phyloP scores from a whole-genome alignment of 1,139 yeast genomes.

The Suhomyces yuchorum region DNA sequence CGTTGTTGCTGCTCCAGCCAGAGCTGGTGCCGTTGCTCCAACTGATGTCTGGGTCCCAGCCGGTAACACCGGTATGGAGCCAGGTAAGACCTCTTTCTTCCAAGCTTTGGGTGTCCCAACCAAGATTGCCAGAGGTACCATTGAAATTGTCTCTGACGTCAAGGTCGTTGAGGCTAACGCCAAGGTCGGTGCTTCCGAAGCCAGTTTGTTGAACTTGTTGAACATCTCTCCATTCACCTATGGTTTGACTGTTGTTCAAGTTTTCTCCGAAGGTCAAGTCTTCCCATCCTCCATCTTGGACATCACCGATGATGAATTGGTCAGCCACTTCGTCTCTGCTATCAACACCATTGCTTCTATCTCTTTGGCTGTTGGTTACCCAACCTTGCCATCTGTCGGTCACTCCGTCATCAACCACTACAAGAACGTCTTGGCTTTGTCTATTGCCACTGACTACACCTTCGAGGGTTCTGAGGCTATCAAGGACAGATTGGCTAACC shows the following conservation, averaged over 20 bases:
- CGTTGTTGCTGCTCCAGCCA: conserved; percentile 99
- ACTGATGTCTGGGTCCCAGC: conserved; percentile 97
- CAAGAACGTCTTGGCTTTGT: conserved; percentile 98
- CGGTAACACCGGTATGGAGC: conserved; percentile 99
- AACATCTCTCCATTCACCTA: conserved; percentile 99
- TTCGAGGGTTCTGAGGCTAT: conserved; percentile 98
- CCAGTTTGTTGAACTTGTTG: conserved; percentile 97
- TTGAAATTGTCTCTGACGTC: conserved; percentile 97
- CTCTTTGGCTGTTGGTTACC: conserved; percentile 98
- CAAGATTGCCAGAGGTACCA: conserved; percentile 99
- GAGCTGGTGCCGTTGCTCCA: conserved; percentile 99
- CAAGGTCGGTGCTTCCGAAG: conserved; percentile 99
- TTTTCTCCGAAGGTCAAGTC: conserved; percentile 97
- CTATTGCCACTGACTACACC: conserved; percentile 98
- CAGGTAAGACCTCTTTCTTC: conserved; percentile 99
- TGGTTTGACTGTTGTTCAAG: conserved; percentile 96
- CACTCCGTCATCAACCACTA: conserved; percentile 99
- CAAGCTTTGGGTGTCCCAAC: conserved; percentile 99
- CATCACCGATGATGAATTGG: conserved; percentile 96
- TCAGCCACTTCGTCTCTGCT: conserved; percentile 90
- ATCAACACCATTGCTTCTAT: conserved; percentile 91
- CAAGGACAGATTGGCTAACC: conserved; percentile 90
- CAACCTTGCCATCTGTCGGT: conserved; percentile 99
- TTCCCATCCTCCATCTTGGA: conserved; percentile 97
- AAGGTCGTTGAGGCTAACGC: conserved; percentile 85